phyloP scores from a whole-genome alignment of 768 basidiomycete genomes.

The Nevesoporus exiguus region DNA sequence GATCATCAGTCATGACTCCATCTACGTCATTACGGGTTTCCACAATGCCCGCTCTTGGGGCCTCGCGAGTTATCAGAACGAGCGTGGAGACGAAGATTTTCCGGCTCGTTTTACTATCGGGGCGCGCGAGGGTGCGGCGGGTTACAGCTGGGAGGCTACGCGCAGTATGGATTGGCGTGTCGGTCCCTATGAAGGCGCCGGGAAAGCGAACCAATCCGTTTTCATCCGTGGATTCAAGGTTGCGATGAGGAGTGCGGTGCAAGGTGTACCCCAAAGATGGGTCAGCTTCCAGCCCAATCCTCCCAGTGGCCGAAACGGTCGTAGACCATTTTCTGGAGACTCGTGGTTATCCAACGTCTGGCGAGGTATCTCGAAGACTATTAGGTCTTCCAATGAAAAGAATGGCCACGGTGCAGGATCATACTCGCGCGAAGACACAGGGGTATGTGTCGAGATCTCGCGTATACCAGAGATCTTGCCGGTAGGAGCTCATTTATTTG shows the following conservation, averaged over 20 bases:
- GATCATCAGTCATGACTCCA: slow-evolving; percentile 27
- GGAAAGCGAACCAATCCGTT: slow-evolving; percentile 25
- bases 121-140: slow-evolving; percentile 1
- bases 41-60: slow-evolving; percentile 31
- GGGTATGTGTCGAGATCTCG: slow-evolving; percentile 12
- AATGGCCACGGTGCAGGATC: not conserved
- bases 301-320: not conserved
- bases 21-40: slow-evolving; percentile 34
- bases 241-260: slow-evolving; percentile 15
- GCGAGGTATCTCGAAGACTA: slow-evolving; percentile 14
- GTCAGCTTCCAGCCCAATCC: slow-evolving; percentile 3
- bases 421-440: not conserved
- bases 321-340: not conserved
- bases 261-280: slow-evolving; percentile 19
- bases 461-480: slow-evolving; percentile 19
- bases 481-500: slow-evolving; percentile 3
- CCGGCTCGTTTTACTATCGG: slow-evolving; percentile 16
- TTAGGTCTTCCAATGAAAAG: slow-evolving; percentile 10
- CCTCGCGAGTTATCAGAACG: slow-evolving; percentile 22
- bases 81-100: slow-evolving; percentile 1
- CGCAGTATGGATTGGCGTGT: slow-evolving; percentile 20
- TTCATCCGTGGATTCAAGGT: slow-evolving; percentile 33
- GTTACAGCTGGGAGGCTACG: slow-evolving; percentile 18
- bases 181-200: slow-evolving; percentile 11
- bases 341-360: slow-evolving; percentile 20